Evolutionary conservation across 192 early-diverging fungal genomes (phyloP).

Genomic region (Umbelopsis sp.): DNA sequence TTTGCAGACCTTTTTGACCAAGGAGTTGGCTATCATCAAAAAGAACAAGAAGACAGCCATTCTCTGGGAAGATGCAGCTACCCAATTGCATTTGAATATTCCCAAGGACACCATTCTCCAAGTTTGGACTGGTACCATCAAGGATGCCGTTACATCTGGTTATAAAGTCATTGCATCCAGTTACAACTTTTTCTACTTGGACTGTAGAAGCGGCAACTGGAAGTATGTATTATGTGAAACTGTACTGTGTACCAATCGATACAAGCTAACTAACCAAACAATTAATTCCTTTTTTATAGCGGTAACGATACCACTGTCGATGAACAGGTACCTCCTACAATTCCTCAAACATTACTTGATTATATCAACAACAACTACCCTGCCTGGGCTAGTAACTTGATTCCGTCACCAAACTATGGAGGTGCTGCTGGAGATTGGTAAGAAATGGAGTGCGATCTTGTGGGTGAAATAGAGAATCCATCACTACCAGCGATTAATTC

Average conservation of each 20-base stretch:
- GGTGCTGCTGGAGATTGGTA: conserved; percentile 67
- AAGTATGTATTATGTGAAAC: conserved; percentile 32
- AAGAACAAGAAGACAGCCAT: conserved; percentile 55
- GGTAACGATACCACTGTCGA: conserved; percentile 61
- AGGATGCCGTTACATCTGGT: conserved; percentile 57
- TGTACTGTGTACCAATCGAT: background rate
- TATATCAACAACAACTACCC: conserved; percentile 5
- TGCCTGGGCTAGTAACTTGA: conserved; percentile 26
- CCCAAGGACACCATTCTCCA: conserved; percentile 68
- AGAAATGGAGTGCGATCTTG: background rate
- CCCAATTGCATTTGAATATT: conserved; percentile 45
- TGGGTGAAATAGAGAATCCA: too few relatives aligned
- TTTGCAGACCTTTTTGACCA: conserved; percentile 44
- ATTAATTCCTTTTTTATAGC: conserved; percentile 16
- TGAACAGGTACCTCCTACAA: conserved; percentile 31
- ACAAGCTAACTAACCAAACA: too few relatives aligned
- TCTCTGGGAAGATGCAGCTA: conserved; percentile 72
- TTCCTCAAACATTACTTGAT: conserved; percentile 30
- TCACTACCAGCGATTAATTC: background rate
- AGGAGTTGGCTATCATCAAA: conserved; percentile 44
- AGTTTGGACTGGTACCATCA: conserved; percentile 70
- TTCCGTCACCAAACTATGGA: conserved; percentile 38
- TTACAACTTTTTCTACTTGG: conserved; percentile 73
- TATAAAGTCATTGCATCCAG: conserved; percentile 68
- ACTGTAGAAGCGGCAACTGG: conserved; percentile 81